Conservation (phyloP, 148 eudicot species). For the Nyssa sinensis region DNA sequence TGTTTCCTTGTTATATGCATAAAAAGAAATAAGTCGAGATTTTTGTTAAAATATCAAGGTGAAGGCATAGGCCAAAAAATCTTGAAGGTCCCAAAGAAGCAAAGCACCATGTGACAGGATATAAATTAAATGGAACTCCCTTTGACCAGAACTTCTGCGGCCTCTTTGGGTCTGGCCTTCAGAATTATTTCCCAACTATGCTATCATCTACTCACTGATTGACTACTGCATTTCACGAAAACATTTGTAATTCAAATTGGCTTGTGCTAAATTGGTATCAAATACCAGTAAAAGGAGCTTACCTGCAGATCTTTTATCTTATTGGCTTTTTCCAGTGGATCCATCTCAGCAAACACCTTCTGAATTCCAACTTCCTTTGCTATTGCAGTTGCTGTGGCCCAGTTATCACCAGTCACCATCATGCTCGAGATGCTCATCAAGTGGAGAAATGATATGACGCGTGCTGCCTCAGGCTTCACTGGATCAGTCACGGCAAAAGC, state of each 20-base stretch:
- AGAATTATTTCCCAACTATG: background rate
- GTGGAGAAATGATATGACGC: conserved; percentile 59
- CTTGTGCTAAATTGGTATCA: background rate
- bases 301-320: conserved; percentile 97
- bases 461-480: conserved; percentile 87
- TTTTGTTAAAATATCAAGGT: background rate
- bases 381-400: conserved; percentile 89
- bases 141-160: background rate
- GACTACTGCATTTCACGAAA: background rate
- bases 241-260: background rate
- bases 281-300: conserved; percentile 2
- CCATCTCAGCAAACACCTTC: conserved; percentile 87
- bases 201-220: background rate
- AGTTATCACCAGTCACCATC: conserved; percentile 97
- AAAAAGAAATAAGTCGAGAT: background rate
- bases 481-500: conserved; percentile 96
- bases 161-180: background rate
- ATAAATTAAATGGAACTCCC: background rate
- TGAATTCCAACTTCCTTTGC: conserved; percentile 76
- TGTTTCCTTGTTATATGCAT: background rate
- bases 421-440: conserved; percentile 80
- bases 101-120: background rate
- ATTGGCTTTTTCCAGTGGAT: conserved; percentile 83
- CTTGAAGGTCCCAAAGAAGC: background rate
- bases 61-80: background rate